phyloP scores from a whole-genome alignment of 106 monocot genomes.

The Hemerocallis citrina region DNA sequence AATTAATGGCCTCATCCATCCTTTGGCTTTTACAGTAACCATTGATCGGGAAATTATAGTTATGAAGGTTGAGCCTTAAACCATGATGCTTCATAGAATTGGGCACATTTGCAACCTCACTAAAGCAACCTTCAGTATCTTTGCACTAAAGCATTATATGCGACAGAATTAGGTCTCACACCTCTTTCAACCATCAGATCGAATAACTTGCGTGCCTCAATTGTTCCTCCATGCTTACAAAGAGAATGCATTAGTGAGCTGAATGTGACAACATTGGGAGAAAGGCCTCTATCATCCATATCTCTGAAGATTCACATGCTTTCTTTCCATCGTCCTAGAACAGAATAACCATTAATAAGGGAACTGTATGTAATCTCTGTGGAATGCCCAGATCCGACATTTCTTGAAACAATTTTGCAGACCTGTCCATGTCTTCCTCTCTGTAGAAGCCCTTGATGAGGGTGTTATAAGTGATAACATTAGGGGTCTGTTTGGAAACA shows the following conservation, averaged over 20 bases:
- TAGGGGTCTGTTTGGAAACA: no score
- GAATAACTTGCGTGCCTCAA: slow-evolving; percentile 21
- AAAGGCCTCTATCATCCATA: neutral
- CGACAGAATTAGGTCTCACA: slow-evolving; percentile 8
- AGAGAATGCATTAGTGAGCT: neutral
- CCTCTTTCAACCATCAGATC: slow-evolving; percentile 18
- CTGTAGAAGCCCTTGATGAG: slow-evolving; percentile 27
- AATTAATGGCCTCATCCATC: slow-evolving; percentile 9
- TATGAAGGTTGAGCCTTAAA: neutral
- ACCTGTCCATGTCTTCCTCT: slow-evolving; percentile 12
- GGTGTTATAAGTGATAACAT: slow-evolving; percentile 20
- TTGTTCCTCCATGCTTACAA: slow-evolving; percentile 10
- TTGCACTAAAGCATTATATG: slow-evolving; percentile 15
- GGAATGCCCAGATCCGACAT: slow-evolving; percentile 19
- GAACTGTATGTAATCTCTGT: slow-evolving; percentile 14
- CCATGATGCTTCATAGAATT: neutral
- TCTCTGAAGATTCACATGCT: no score
- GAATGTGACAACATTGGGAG: neutral
- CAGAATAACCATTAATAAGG: neutral
- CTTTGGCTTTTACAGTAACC: slow-evolving; percentile 4
- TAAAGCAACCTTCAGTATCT: slow-evolving; percentile 18
- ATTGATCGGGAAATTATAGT: slow-evolving; percentile 24
- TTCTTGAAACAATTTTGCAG: slow-evolving; percentile 16
- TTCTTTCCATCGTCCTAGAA: neutral
- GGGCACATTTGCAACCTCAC: slow-evolving; percentile 6